A percentile compares a stretch with the other conserved stretches of the same genome.
Evolutionary conservation across 441 rosid species (phyloP).

Genomic region (Kokia cookei): DNA sequence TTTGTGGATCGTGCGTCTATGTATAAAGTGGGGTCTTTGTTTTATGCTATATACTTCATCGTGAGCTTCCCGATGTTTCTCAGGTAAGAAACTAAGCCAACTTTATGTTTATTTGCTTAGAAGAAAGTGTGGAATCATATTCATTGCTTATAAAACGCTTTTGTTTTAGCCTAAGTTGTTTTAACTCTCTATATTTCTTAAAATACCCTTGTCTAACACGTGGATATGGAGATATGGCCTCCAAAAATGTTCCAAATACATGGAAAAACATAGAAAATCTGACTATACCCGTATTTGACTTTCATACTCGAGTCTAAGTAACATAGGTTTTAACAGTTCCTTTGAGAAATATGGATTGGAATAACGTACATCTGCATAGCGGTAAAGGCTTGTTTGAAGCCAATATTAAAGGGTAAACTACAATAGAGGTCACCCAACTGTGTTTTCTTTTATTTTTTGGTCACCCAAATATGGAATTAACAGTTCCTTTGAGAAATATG

Average conservation of each 20-base stretch:
- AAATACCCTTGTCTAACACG: no score
- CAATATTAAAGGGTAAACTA: neutral
- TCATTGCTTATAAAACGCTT: neutral
- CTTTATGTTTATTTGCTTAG: neutral
- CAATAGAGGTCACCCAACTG: no score
- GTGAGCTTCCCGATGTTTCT: conserved; percentile 99
- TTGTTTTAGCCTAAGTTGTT: neutral
- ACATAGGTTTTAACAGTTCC: neutral
- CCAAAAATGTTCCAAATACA: no score
- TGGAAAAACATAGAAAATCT: no score
- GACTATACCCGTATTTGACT: no score
- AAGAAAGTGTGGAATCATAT: neutral
- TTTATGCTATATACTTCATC: conserved; percentile 92
- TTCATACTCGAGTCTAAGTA: no score
- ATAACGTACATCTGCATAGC: neutral
- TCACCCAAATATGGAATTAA: no score
- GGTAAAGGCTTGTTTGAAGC: neutral
- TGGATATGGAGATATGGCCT: no score
- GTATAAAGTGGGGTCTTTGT: conserved; percentile 94
- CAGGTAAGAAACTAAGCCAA: conserved; percentile 49
- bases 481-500: neutral
- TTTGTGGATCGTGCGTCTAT: conserved; percentile 93
- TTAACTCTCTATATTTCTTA: no score
- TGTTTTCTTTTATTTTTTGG: no score
- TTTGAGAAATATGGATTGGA: neutral